These are phyloP conservation scores for Saccharomyces jurei DNA, from an alignment of 805 yeast species.

Conservation along the genomic window DNA sequence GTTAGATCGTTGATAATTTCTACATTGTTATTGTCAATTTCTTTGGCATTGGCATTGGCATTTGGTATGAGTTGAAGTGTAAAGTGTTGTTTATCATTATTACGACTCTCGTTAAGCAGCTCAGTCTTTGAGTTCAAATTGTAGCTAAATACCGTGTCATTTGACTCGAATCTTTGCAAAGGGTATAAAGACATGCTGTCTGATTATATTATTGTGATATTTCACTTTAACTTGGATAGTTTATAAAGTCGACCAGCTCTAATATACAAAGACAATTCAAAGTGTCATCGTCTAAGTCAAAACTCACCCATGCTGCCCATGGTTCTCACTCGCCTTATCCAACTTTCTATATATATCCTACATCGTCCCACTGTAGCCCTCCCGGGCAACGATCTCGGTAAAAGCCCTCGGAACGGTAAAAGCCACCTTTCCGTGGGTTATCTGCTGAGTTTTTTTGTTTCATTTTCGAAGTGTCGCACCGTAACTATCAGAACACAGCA, in stretches of 20 bases:
- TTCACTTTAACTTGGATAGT: neutral
- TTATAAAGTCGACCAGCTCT: neutral
- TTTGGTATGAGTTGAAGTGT: neutral
- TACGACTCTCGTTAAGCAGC: neutral
- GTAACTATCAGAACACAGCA: neutral
- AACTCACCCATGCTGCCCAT: neutral
- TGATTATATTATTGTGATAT: neutral
- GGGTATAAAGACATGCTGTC: neutral
- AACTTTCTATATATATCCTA: neutral
- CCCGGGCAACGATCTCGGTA: neutral
- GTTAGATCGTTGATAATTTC: conserved; percentile 21
- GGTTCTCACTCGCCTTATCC: neutral
- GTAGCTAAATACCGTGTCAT: neutral
- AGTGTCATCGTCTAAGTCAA: neutral
- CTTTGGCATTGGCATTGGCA: neutral
- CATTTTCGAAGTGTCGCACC: neutral
- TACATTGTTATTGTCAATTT: neutral
- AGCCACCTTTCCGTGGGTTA: neutral
- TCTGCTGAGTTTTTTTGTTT: neutral
- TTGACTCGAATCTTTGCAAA: neutral
- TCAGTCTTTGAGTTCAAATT: neutral
- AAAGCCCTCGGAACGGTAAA: neutral
- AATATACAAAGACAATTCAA: neutral
- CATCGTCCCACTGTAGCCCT: neutral
- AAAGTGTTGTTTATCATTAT: neutral